Conservation (phyloP, 2,329 filamentous ascomycete species). For the Beauveria caledonica region DNA sequence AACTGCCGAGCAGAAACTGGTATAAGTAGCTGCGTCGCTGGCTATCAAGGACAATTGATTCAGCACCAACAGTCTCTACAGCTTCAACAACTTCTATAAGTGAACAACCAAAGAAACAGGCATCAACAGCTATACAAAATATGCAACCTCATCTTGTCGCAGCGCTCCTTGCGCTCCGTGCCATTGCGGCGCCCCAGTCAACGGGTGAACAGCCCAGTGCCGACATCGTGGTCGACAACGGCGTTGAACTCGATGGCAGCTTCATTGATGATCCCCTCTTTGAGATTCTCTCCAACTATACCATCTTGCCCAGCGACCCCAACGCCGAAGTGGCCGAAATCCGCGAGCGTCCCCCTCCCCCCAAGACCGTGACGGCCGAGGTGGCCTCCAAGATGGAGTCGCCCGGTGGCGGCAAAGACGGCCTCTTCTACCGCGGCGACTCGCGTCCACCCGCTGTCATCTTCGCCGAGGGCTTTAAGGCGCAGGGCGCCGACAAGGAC, state of each 20-base stretch:
- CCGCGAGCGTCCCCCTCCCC: not conserved
- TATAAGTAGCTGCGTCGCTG: not conserved
- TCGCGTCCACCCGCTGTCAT: constrained; percentile 2
- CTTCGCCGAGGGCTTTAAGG: constrained; percentile 2
- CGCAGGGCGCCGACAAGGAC: constrained; percentile 3
- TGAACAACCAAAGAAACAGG: no score
- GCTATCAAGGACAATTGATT: not conserved
- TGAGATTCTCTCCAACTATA: not conserved
- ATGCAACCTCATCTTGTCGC: not conserved
- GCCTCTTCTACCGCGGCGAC: constrained; percentile 12
- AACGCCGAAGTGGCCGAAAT: not conserved
- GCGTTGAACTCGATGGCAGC: not conserved
- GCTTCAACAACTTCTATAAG: not conserved
- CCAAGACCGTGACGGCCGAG: not conserved
- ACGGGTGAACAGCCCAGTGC: not conserved
- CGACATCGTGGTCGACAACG: not conserved
- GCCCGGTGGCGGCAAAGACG: not conserved
- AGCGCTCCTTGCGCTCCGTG: not conserved
- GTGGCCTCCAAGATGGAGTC: not conserved
- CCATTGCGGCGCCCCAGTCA: not conserved
- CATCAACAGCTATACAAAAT: constrained; percentile 1
- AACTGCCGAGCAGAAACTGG: not conserved
- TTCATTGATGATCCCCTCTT: not conserved
- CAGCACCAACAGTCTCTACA: not conserved
- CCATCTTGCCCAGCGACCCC: not conserved